Percentiles rank a stretch among this genome's conserved stretches.
phyloP scores from a whole-genome alignment of 2,329 filamentous ascomycete genomes.

The Grosmannia serpens region DNA sequence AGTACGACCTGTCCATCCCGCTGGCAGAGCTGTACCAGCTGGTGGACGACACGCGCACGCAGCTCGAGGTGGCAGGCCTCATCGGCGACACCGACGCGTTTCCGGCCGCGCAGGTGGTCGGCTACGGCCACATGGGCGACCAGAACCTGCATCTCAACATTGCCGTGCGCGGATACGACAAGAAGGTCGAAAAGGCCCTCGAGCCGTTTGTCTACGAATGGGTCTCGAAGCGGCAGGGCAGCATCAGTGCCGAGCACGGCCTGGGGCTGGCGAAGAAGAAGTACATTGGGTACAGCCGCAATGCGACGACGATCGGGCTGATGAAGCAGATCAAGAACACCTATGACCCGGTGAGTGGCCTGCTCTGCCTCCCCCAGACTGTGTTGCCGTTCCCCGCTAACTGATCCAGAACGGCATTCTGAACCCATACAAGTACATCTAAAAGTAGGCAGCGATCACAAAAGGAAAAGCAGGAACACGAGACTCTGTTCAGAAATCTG shows the following conservation, averaged over 20 bases:
- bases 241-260: slow-evolving; percentile 94
- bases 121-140: slow-evolving; percentile 98
- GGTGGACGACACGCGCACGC: slow-evolving; percentile 71
- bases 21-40: slow-evolving; percentile 76
- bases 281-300: slow-evolving; percentile 86
- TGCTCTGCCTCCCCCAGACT: background rate
- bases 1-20: slow-evolving; percentile 95
- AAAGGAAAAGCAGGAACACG: background rate
- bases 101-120: slow-evolving; percentile 81
- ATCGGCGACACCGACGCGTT: slow-evolving; percentile 63
- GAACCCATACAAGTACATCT: slow-evolving; percentile 98
- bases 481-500: background rate
- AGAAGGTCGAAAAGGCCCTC: slow-evolving; percentile 71
- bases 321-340: slow-evolving; percentile 94
- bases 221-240: slow-evolving; percentile 78
- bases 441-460: slow-evolving; percentile 9
- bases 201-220: slow-evolving; percentile 98
- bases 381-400: background rate
- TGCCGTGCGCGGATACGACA: slow-evolving; percentile 69
- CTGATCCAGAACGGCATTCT: slow-evolving; percentile 76
- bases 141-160: slow-evolving; percentile 92
- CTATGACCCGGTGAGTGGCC: slow-evolving; percentile 74
- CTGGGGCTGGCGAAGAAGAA: slow-evolving; percentile 91
- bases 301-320: slow-evolving; percentile 71
- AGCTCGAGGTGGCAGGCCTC: slow-evolving; percentile 62